Evolutionary conservation across 371 early-diverging fungal genomes (phyloP).

Genomic region (Umbelopsis sp.): DNA sequence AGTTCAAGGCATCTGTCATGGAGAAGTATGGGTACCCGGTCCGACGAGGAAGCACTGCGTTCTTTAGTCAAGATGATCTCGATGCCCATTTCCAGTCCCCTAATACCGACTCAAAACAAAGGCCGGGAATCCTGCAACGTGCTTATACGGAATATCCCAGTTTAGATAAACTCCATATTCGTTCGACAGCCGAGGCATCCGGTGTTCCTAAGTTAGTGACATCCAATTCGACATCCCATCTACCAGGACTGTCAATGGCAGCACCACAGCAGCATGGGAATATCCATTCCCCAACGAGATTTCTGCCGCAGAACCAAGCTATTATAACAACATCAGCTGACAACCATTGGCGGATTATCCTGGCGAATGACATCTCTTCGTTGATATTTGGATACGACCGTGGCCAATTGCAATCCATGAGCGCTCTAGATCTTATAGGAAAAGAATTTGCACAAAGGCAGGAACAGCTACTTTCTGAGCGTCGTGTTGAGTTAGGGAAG

Average conservation of each 20-base stretch:
- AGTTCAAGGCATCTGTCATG: constrained; percentile 14
- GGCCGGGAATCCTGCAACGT: constrained; percentile 24
- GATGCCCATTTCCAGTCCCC: constrained; percentile 19
- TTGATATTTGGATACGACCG: constrained; percentile 52
- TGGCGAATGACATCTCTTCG: constrained; percentile 65
- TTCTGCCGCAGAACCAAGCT: constrained; percentile 65
- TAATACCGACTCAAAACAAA: constrained; percentile 37
- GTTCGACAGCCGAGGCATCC: not conserved
- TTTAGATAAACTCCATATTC: constrained; percentile 9
- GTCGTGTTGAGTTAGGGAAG: constrained; percentile 32
- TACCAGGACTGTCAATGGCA: not conserved
- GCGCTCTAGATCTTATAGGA: constrained; percentile 58
- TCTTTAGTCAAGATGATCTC: constrained; percentile 17
- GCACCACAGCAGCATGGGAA: constrained; percentile 9
- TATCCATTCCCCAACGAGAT: constrained; percentile 65
- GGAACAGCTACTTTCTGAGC: constrained; percentile 44
- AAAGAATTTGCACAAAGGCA: constrained; percentile 58
- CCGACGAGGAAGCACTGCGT: constrained; percentile 11
- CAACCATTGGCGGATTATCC: constrained; percentile 47
- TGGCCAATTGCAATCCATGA: constrained; percentile 29
- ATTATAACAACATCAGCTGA: constrained; percentile 65
- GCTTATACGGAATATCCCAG: constrained; percentile 22
- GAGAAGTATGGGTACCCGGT: constrained; percentile 19
- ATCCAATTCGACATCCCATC: constrained; percentile 2
- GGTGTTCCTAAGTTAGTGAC: not conserved